Evolutionary conservation across 192 early-diverging fungal genomes (phyloP).

Genomic region (Funneliformis mosseae): DNA sequence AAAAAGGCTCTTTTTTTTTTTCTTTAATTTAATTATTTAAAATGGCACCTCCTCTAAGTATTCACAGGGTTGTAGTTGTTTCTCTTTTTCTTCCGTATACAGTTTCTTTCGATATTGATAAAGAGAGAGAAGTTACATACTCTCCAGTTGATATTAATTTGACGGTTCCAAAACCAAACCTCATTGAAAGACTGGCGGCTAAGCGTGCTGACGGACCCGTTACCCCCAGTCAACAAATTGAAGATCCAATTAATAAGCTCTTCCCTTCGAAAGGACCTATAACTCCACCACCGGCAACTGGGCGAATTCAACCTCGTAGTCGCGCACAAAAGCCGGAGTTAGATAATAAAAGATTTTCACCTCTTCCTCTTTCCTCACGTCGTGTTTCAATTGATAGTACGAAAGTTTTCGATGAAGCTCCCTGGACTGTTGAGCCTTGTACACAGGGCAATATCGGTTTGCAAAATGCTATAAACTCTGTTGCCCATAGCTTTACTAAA

Average conservation of each 20-base stretch:
- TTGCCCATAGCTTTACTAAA: conserved; percentile 55
- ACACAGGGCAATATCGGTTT: conserved; percentile 92
- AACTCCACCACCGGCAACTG: conserved; percentile 24
- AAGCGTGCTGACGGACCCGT: conserved; percentile 34
- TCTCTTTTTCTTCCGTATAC: conserved; percentile 77
- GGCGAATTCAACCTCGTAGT: conserved; percentile 44
- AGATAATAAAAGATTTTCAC: conserved; percentile 24
- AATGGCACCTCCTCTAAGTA: conserved; percentile 35
- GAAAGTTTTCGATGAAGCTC: conserved; percentile 44
- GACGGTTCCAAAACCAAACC: conserved; percentile 34
- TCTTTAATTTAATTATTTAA: background rate
- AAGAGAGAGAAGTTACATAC: conserved; percentile 44
- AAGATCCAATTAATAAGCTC: conserved; percentile 34
- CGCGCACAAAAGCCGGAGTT: conserved; percentile 32
- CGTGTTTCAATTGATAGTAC: conserved; percentile 43
- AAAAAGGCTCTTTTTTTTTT: no score
- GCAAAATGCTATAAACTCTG: conserved; percentile 85
- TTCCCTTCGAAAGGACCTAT: conserved; percentile 38
- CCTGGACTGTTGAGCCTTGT: conserved; percentile 73
- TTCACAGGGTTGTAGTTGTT: conserved; percentile 65
- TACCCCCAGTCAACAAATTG: conserved; percentile 28
- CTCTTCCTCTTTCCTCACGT: background rate
- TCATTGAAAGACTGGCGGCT: conserved; percentile 44
- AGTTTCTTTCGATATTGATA: conserved; percentile 57
- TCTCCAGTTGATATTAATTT: conserved; percentile 33